Base-by-base conservation (phyloP, 495 filamentous ascomycete species). In the Trichoderma orchidacearum region DNA sequence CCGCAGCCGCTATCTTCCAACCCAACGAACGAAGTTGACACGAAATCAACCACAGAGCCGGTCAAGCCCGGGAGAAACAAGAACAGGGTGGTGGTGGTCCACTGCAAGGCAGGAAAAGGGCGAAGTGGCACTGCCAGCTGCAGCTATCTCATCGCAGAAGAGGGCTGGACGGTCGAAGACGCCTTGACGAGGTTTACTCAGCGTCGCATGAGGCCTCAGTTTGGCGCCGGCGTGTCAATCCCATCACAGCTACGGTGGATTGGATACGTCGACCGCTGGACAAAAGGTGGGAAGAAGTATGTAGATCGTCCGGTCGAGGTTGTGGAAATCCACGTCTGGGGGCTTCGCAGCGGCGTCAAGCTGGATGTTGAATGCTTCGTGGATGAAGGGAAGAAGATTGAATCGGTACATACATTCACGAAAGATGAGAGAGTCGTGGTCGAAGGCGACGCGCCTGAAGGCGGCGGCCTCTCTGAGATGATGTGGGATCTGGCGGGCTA, bases 61-160 rank as follows among this genome's bases (percentile, higher is more conserved):
- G 56, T 51, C 57, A 64, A 66, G 30, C 57, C 60, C 31, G 63
- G 61, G 58, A 65, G 63, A 32, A 64, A 61, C 28, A 64, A 54
- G 53, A 67, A 65, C n/a, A 75, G 89, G 23, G 86, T 95, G 1
- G 85, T 84, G 1, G 92, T 98, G 5, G 89, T 98, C 11, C 93
- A 97, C 67, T 97, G 93, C 72, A 98, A 96, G 69, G 93, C 93
- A 2, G 93, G 93, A 2, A 98, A 98, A 69, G 93, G 93, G 1
- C 77, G 93, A 48, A 93, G 87, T 56, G 93, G 93, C n/a, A 95
- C 88, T 0, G 80, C 90, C 63, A 83, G 84, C 21, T 91, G 87
- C 63, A 84, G 83, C 56, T 97, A 96, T 66, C 72, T 98, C 51
- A 94, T 98, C 58, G 82, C 85, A 18, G 86, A 98, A 65, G 85